phyloP scores from a whole-genome alignment of 345 rosid genomes.

The Eucalyptus regnans region DNA sequence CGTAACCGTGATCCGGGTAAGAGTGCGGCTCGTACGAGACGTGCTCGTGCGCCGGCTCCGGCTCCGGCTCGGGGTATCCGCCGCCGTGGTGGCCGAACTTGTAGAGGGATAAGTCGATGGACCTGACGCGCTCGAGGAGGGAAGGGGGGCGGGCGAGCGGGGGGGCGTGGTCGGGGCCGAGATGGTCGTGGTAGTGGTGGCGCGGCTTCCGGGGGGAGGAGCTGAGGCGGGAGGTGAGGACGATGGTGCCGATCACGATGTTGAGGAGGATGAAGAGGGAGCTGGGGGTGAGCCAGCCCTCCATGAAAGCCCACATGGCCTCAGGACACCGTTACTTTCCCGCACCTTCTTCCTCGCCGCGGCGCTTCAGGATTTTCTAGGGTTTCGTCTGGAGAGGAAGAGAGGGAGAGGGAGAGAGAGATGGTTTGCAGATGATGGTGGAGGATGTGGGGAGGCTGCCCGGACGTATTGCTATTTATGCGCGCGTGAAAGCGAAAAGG shows the following conservation, averaged over 20 bases:
- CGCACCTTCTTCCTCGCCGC: not conserved
- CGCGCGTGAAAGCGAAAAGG: rapidly evolving
- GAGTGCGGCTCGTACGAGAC: not conserved
- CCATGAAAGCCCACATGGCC: conserved; percentile 1
- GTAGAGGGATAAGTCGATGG: conserved; percentile 27
- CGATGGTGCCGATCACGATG: conserved; percentile 49
- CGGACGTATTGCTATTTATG: not conserved
- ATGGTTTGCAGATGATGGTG: not conserved
- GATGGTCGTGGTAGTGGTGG: not conserved
- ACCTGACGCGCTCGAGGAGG: conserved; percentile 44
- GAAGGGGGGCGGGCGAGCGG: conserved; percentile 34
- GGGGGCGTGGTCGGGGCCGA: not conserved
- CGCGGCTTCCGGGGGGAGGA: conserved; percentile 5
- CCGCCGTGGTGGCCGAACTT: conserved; percentile 4
- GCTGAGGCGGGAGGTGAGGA: conserved; percentile 26
- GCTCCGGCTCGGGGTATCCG: not conserved
- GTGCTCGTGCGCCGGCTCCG: too few species aligned
- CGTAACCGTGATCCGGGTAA: not conserved
- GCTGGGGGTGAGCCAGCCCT: conserved; percentile 39
- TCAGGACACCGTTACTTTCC: not conserved
- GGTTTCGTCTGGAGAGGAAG: not conserved
- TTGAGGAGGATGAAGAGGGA: conserved; percentile 57
- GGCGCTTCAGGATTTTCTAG: not conserved
- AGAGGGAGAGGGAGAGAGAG: not conserved
- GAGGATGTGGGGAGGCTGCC: not conserved